phyloP scores from a whole-genome alignment of 495 filamentous ascomycete species.

The Neurospora sp. region DNA sequence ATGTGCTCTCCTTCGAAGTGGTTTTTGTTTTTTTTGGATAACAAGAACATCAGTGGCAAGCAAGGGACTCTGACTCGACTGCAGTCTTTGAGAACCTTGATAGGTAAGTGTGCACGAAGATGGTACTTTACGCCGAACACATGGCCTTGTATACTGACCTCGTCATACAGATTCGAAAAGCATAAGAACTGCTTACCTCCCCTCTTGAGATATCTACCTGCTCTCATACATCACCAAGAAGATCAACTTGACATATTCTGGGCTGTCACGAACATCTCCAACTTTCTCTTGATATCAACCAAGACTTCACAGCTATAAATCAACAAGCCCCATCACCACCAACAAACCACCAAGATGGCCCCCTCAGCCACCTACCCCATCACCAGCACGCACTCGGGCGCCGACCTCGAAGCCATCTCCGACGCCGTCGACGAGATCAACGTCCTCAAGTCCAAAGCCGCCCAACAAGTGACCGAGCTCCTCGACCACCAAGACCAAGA shows the following conservation, averaged over 20 bases:
- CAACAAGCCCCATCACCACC: neutral
- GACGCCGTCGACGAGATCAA: slow-evolving; percentile 78
- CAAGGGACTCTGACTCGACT: neutral
- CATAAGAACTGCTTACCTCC: neutral
- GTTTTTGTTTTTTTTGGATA: neutral
- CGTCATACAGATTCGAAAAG: neutral
- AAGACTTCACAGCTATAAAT: neutral
- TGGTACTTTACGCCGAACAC: neutral
- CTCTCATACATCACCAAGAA: neutral
- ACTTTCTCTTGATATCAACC: neutral
- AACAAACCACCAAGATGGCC: neutral
- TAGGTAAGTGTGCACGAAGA: neutral
- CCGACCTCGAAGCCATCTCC: slow-evolving; percentile 67
- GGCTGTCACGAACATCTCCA: neutral
- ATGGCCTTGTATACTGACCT: neutral
- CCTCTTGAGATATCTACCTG: neutral
- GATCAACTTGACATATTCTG: neutral
- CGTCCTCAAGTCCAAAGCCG: slow-evolving; percentile 48
- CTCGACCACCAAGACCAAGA: neutral
- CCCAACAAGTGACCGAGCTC: slow-evolving; percentile 15
- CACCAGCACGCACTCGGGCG: slow-evolving; percentile 43
- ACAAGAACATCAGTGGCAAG: neutral
- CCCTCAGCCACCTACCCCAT: slow-evolving; percentile 6
- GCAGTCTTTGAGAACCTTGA: neutral
- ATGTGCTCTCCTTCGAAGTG: neutral